Conservation (phyloP, 306 rosid species). For the Biancaea sappan region DNA sequence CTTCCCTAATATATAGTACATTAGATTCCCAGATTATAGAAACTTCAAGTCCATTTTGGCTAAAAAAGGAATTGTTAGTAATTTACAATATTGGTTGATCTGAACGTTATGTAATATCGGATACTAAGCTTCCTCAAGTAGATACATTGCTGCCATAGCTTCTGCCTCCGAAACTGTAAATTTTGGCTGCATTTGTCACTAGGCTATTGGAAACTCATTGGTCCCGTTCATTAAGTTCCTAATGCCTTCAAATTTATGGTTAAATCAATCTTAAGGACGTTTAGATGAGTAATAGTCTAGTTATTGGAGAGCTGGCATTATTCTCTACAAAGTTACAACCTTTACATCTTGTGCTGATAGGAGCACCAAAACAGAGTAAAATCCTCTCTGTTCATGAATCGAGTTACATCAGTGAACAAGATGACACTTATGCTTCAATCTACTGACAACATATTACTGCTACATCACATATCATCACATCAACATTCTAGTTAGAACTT, state of each 20-base stretch:
- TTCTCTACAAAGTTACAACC: conserved; percentile 3
- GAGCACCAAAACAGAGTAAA: conserved; percentile 24
- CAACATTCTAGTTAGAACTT: conserved; percentile 36
- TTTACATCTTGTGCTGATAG: conserved; percentile 4
- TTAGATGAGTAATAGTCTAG: neutral
- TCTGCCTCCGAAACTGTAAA: neutral
- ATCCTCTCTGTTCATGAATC: conserved; percentile 16
- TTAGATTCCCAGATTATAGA: neutral
- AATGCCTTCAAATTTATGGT: neutral
- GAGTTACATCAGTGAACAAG: conserved; percentile 36
- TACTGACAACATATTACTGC: conserved; percentile 45
- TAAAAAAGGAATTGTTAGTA: neutral
- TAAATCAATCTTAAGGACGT: neutral
- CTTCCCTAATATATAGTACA: neutral
- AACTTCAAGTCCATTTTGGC: neutral
- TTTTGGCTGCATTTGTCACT: neutral
- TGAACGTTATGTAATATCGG: neutral
- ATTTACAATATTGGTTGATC: neutral
- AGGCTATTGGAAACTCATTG: neutral
- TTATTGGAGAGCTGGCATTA: neutral
- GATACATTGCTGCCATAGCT: neutral
- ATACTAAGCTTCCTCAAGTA: neutral
- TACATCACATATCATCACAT: conserved; percentile 20
- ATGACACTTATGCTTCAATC: conserved; percentile 30
- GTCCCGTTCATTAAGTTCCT: neutral